Base-by-base conservation (phyloP, 169 alveolate genomes). In the Cyclospora cayetanensis region DNA sequence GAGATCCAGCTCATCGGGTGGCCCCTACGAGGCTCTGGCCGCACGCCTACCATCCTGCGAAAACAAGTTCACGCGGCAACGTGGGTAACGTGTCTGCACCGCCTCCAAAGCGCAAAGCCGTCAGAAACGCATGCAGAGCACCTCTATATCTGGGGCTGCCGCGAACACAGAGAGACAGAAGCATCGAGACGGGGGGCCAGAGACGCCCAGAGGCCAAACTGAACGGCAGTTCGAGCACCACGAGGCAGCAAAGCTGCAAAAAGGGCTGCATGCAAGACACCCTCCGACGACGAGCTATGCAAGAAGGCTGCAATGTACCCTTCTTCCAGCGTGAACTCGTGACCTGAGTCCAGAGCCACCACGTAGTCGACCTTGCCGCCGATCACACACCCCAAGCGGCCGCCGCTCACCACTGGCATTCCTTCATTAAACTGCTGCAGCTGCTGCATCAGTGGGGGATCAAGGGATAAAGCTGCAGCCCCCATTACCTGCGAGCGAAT, bases 381-480 rank as follows among this genome's bases (percentile, higher is more conserved):
- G 39, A 82, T 18, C 29, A 82, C 60, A 35, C 68, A 46, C 18
- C 90, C 90, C 20, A 82, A 22, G 39, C 66, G 53, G 18, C 90
- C 90, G 18, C 37, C 77, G 27, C 31, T 50, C 25, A 82, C 39
- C 20, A 82, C 90, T 7, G 77, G 39, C 37, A 66, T 50, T 7
- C 90, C 90, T 15, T 27, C 90, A n/a, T 82, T 66, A 60, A 53
- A 82, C 34, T 65, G 76, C 74, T 82, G 79, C 42, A 82, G 90
- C 37, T 65, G 77, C 77, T 66, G 53, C 60, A 82, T 37, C 37
- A 55, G 55, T 12, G 90, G 90, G 25, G 90, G 90, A 29, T 7
- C 25, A n/a, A 1, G 79, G 15, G 52, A 39, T 55, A 77, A 18
- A 1, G 88, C 42, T 1, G 37, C 34, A 46, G 15, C 18, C 88